Percentiles rank a stretch among this genome's conserved stretches.
phyloP scores from a whole-genome alignment of 2,329 filamentous ascomycete species.

The Colletotrichum higginsianum region DNA sequence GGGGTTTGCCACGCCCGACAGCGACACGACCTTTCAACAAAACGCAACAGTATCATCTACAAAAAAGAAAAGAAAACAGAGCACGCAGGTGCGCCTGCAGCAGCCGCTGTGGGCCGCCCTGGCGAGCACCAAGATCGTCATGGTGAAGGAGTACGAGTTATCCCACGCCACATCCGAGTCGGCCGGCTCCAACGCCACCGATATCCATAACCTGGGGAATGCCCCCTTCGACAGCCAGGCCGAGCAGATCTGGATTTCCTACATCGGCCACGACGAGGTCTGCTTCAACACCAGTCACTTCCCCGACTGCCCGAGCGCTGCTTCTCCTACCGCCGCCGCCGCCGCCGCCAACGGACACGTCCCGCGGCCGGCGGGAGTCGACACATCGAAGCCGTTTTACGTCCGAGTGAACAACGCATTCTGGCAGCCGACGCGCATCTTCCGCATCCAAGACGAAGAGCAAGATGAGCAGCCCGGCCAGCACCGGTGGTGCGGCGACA shows the following conservation, averaged over 20 bases:
- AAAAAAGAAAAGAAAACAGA: constrained; percentile 92
- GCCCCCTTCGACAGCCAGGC: constrained; percentile 80
- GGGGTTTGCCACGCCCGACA: constrained; percentile 68
- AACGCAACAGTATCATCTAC: constrained; percentile 71
- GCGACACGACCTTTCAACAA: constrained; percentile 67
- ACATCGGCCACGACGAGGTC: constrained; percentile 83
- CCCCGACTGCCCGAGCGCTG: constrained; percentile 55
- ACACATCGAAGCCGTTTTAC: constrained; percentile 82
- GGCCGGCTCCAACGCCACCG: constrained; percentile 80
- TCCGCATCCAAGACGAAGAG: constrained; percentile 59
- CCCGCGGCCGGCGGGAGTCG: constrained; percentile 66
- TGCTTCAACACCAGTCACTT: constrained; percentile 82
- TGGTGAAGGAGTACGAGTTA: constrained; percentile 91
- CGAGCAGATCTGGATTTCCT: constrained; percentile 85
- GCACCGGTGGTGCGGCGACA: constrained; percentile 78
- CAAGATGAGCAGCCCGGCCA: constrained; percentile 51
- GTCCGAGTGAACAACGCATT: constrained; percentile 84
- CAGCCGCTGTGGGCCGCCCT: constrained; percentile 96
- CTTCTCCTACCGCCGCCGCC: not conserved
- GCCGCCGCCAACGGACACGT: constrained; percentile 47
- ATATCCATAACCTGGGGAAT: constrained; percentile 83
- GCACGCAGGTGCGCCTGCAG: constrained; percentile 88
- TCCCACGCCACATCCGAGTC: constrained; percentile 83
- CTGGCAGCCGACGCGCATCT: constrained; percentile 85
- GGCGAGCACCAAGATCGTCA: constrained; percentile 96